Evolutionary conservation across 2,329 filamentous ascomycete species (phyloP).

Genomic region (Sporothrix phasma): DNA sequence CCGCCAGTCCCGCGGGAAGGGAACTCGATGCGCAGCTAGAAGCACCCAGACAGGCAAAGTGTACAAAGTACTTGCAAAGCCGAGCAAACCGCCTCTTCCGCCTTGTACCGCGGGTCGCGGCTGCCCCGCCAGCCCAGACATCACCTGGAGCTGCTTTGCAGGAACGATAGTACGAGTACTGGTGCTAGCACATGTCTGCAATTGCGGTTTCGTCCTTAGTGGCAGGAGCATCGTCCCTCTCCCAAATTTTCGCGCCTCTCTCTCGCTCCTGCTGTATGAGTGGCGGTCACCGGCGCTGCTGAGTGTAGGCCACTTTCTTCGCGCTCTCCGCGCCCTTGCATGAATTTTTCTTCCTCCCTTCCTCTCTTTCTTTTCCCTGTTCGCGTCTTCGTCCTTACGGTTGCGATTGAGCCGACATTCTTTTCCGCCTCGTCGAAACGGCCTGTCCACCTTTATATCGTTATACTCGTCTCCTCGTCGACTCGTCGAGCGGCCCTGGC

Average conservation of each 20-base stretch:
- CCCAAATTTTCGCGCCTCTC: not conserved
- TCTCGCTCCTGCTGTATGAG: not conserved
- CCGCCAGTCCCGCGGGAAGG: not conserved
- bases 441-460: not conserved
- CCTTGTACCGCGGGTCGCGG: slow-evolving; percentile 2
- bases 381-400: not conserved
- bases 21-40: not conserved
- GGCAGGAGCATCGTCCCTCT: not conserved
- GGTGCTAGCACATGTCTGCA: slow-evolving; percentile 2
- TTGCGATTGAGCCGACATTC: not conserved
- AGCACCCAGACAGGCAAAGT: not conserved
- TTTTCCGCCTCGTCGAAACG: not conserved
- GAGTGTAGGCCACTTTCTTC: slow-evolving; percentile 5
- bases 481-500: not conserved
- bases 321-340: slow-evolving; percentile 1
- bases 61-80: not conserved
- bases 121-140: not conserved
- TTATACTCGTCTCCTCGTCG: not conserved
- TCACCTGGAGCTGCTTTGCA: not conserved
- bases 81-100: not conserved
- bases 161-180: too few relatives aligned
- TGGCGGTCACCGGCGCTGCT: slow-evolving; percentile 5
- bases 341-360: not conserved
- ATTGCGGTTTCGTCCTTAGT: not conserved
- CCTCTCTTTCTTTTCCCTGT: not conserved